phyloP scores from a whole-genome alignment of 192 early-diverging fungal species.

The Coemansia sp. region DNA sequence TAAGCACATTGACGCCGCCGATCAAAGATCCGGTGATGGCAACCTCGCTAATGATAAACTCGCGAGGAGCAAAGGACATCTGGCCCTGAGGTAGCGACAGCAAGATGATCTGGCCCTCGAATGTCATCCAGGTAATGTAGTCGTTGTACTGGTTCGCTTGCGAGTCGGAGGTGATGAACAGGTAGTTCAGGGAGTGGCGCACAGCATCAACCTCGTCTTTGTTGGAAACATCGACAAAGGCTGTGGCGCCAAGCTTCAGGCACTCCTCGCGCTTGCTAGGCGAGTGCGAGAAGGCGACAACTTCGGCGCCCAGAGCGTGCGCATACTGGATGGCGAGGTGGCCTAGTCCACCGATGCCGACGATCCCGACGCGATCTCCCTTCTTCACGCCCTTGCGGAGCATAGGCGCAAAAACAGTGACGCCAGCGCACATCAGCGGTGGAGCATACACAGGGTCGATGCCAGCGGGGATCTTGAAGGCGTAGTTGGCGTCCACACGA shows the following conservation, averaged over 20 bases:
- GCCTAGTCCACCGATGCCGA: conserved; percentile 82
- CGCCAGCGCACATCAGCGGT: conserved; percentile 82
- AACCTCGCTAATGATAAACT: conserved; percentile 57
- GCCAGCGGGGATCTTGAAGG: conserved; percentile 64
- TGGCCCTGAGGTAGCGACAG: conserved; percentile 66
- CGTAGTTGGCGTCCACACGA: conserved; percentile 60
- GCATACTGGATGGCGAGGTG: conserved; percentile 75
- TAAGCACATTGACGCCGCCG: conserved; percentile 60
- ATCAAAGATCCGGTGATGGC: conserved; percentile 69
- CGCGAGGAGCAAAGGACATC: conserved; percentile 46
- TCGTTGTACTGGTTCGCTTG: conserved; percentile 52
- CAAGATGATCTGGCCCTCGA: conserved; percentile 65
- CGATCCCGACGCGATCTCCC: conserved; percentile 68
- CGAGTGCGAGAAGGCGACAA: conserved; percentile 63
- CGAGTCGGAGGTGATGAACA: conserved; percentile 43
- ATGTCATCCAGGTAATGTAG: conserved; percentile 57
- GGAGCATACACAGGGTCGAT: conserved; percentile 64
- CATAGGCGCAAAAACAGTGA: conserved; percentile 75
- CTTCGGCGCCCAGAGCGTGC: conserved; percentile 51
- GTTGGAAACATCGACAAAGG: conserved; percentile 51
- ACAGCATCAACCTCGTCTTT: conserved; percentile 25
- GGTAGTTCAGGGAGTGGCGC: conserved; percentile 27
- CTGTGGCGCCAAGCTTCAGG: conserved; percentile 59
- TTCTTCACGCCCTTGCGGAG: conserved; percentile 62
- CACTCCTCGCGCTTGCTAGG: conserved; percentile 62